Percentiles rank a stretch among this genome's conserved stretches.
Conservation (phyloP, 176 grass and related monocot genomes). For the Zea mays region DNA sequence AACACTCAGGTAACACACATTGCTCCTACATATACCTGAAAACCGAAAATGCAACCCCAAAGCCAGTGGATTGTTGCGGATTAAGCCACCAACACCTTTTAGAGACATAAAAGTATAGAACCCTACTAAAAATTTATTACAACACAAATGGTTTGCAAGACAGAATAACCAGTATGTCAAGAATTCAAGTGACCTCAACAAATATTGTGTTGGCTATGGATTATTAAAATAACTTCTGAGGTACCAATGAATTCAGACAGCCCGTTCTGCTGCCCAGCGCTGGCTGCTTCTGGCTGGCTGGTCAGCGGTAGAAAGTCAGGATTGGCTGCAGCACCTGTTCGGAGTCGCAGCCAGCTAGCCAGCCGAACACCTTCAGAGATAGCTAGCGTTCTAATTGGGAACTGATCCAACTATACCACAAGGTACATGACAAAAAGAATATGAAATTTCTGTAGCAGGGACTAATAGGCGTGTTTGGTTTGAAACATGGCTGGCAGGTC, state of each 20-base stretch:
- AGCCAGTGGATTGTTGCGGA: neutral
- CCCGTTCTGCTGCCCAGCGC: too few species aligned
- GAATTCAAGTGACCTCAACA: conserved; percentile 8
- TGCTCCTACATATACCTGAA: neutral
- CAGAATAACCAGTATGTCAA: conserved; percentile 6
- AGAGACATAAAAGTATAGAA: neutral
- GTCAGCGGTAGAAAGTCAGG: too few species aligned
- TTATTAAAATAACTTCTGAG: conserved; percentile 8
- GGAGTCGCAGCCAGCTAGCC: too few species aligned
- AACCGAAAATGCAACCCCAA: neutral
- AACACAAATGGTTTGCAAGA: conserved; percentile 7
- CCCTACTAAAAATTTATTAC: conserved; percentile 2
- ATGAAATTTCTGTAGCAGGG: conserved; percentile 8
- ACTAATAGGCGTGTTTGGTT: neutral
- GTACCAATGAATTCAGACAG: neutral
- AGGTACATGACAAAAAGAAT: neutral
- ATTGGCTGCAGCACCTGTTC: too few species aligned
- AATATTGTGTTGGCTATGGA: conserved; percentile 21
- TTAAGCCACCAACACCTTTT: neutral
- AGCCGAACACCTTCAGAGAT: neutral
- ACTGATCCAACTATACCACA: neutral
- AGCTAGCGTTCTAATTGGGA: neutral
- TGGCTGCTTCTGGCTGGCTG: too few species aligned
- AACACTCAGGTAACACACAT: neutral
- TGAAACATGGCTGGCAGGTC: neutral